Evolutionary conservation across 1,284 basidiomycete genomes (phyloP), one percentile per base, ranked within the genome.

Genomic region (Schizophyllum commune): DNA sequence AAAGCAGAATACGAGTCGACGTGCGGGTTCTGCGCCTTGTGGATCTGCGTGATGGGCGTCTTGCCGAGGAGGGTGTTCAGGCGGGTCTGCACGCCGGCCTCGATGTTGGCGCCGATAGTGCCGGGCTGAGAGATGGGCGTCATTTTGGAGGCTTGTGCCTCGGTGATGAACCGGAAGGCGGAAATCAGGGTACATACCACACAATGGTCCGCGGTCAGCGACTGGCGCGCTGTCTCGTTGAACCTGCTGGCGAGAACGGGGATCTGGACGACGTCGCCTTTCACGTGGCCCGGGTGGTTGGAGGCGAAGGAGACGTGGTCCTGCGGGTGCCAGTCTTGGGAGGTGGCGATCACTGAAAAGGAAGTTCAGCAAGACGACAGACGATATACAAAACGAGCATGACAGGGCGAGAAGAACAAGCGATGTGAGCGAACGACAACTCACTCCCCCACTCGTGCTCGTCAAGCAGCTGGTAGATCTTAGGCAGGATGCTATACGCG

Each of bases 291-390:
- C 32, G 65, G 67, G 61, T 83, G 82, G 0, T 74, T 73, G 6
- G 68, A 64, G 8, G 82, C 81, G 63, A 83, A 83, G 0, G 82
- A 83, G 59, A 82, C 66, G 64, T 83, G 82, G 56, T 77, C 69
- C 0, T 59, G 61, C 4, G 82, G 82, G 60, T 83, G 81, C 64
- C 71, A 81, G 65, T 83, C 81, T 60, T 78, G 76, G 39, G 39
- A 47, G 0, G 82, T 79, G 1, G 75, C 80, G 47, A 82, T 73
- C 39, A 47, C 39, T 47, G 39, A 13, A 47, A 8, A 47, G 39
- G 13, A 47, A 3, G 9, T 2, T 11, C 17, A 13, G 27, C 27
- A 27, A 3, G 27, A 27, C 3, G 27, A 27, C 27, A 27, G 27
- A 27, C n/a, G n/a, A n/a, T n/a, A n/a, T n/a, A n/a, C n/a, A n/a